phyloP scores from a whole-genome alignment of 805 yeast species.

The Schwanniomyces yamadae region DNA sequence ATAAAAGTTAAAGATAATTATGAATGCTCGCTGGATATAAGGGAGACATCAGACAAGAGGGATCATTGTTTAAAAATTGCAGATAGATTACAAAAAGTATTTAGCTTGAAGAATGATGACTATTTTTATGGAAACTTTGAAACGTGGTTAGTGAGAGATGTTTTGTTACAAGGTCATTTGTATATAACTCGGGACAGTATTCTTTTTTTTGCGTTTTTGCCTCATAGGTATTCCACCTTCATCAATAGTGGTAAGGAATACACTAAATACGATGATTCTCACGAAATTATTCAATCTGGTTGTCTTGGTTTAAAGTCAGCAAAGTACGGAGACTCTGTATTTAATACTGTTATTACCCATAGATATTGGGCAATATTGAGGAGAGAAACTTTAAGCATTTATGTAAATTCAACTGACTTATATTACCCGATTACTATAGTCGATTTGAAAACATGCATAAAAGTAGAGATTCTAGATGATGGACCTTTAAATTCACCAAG shows the following conservation, averaged over 20 bases:
- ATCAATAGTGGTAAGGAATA: slow-evolving; percentile 3
- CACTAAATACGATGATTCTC: slow-evolving; percentile 23
- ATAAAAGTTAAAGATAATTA: slow-evolving; percentile 11
- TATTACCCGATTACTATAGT: slow-evolving; percentile 80
- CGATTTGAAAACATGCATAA: slow-evolving; percentile 62
- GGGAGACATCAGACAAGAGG: slow-evolving; percentile 13
- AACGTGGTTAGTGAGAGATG: slow-evolving; percentile 81
- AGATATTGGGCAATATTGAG: slow-evolving; percentile 82
- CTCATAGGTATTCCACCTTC: slow-evolving; percentile 34
- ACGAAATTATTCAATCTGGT: slow-evolving; percentile 31
- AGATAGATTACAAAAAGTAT: slow-evolving; percentile 32
- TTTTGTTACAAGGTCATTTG: slow-evolving; percentile 81
- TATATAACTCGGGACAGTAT: slow-evolving; percentile 65
- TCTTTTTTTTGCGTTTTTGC: slow-evolving; percentile 77
- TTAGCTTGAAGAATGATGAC: slow-evolving; percentile 53
- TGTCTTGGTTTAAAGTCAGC: slow-evolving; percentile 38
- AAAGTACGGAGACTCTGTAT: slow-evolving; percentile 37
- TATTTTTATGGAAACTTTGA: slow-evolving; percentile 59
- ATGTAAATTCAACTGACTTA: slow-evolving; percentile 69
- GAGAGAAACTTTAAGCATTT: slow-evolving; percentile 66
- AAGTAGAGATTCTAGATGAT: slow-evolving; percentile 52
- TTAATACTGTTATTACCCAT: slow-evolving; percentile 34
- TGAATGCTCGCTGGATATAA: background rate
- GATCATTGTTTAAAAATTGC: slow-evolving; percentile 34
- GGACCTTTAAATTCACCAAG: slow-evolving; percentile 9